Evolutionary conservation across 345 rosid species (phyloP).

Genomic region (Garcia nutans): DNA sequence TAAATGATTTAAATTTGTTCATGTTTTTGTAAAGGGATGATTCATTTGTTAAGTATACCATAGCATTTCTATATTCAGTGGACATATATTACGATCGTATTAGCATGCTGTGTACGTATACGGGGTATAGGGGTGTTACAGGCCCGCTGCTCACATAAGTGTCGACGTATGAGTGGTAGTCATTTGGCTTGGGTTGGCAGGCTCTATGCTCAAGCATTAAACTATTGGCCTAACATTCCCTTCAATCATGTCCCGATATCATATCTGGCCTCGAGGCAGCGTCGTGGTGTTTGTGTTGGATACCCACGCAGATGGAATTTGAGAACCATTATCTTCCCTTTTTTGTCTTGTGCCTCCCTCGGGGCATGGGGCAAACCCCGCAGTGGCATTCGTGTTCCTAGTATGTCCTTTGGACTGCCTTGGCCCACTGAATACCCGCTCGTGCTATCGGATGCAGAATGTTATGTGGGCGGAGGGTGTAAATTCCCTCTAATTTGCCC

Average conservation of each 20-base stretch:
- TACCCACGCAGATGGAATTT: not conserved
- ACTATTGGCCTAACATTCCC: not conserved
- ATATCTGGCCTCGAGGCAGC: not conserved
- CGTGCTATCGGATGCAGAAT: not conserved
- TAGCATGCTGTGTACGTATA: too few species aligned
- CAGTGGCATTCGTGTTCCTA: not conserved
- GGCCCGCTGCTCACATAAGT: not conserved
- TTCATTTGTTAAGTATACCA: too few species aligned
- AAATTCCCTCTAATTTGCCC: not conserved
- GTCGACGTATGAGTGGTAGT: not conserved
- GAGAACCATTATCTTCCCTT: not conserved
- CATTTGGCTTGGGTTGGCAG: not conserved
- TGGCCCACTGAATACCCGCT: not conserved
- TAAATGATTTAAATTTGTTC: too few species aligned
- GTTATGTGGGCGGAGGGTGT: too few species aligned
- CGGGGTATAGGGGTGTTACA: too few species aligned
- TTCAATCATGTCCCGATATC: not conserved
- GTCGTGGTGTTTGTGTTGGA: not conserved
- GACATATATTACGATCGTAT: too few species aligned
- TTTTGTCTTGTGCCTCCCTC: not conserved
- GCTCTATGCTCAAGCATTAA: not conserved
- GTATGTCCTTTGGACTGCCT: not conserved
- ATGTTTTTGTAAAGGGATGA: too few species aligned
- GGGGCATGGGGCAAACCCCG: not conserved
- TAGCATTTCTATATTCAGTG: too few species aligned